These are phyloP conservation scores for Aspergillus carlsbadensis DNA, from an alignment of 495 filamentous ascomycete species.

Conservation along the genomic window DNA sequence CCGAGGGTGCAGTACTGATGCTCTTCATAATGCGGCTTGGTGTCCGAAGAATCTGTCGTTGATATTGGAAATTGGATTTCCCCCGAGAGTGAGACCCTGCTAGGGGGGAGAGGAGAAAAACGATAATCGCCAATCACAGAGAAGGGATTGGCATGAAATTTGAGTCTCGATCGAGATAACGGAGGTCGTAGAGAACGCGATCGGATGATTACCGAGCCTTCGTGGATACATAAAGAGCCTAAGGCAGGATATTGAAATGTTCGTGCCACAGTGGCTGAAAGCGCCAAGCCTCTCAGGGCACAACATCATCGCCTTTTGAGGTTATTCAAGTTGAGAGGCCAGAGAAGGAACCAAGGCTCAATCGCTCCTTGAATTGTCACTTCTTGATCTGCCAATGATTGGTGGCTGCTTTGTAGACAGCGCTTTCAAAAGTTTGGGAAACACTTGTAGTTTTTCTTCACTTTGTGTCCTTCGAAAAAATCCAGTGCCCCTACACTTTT, in stretches of 20 bases:
- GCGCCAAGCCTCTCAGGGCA: constrained; percentile 6
- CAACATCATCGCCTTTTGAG: neutral
- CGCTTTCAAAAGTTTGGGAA: constrained; percentile 17
- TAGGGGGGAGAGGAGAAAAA: neutral
- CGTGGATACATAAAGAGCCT: neutral
- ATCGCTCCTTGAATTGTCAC: neutral
- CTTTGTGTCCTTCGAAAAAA: constrained; percentile 7
- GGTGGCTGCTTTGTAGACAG: constrained; percentile 11
- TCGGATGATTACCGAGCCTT: neutral
- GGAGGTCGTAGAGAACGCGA: neutral
- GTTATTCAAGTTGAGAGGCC: neutral
- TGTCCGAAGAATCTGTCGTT: neutral
- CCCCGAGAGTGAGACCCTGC: neutral
- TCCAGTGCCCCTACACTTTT: neutral
- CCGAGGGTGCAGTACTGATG: too few relatives aligned
- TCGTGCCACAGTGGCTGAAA: constrained; percentile 13
- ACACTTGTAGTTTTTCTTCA: constrained; percentile 16
- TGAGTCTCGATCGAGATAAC: neutral
- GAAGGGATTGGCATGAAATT: neutral
- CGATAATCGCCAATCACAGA: neutral
- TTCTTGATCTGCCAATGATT: constrained; percentile 22
- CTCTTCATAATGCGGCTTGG: too few relatives aligned
- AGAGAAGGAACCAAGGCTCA: neutral
- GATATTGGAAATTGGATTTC: neutral
- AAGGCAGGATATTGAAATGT: neutral